A percentile compares a stretch with the other conserved stretches of the same genome.
Evolutionary conservation across 140 eudicot genomes (phyloP).

Genomic region (Anethum foeniculum): DNA sequence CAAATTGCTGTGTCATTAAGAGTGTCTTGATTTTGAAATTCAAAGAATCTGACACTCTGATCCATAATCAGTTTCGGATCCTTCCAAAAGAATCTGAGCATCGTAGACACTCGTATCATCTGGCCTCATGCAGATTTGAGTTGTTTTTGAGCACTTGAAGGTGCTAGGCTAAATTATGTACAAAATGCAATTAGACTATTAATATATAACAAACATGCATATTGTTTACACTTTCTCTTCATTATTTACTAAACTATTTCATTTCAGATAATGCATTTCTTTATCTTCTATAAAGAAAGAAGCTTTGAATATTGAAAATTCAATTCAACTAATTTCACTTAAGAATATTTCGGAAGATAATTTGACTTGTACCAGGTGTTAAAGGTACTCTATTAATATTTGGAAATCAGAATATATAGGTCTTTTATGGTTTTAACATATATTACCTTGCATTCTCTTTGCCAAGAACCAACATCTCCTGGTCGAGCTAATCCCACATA

Average conservation of each 20-base stretch:
- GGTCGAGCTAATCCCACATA: slow-evolving; percentile 69
- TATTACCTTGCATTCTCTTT: slow-evolving; percentile 57
- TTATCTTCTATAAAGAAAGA: background rate
- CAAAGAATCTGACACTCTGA: no score
- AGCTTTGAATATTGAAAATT: background rate
- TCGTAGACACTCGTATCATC: no score
- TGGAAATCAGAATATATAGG: background rate
- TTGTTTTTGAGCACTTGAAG: no score
- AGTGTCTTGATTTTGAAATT: no score
- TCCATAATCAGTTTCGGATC: no score
- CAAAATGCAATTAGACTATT: no score
- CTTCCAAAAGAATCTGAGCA: no score
- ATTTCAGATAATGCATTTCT: background rate
- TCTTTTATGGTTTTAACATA: background rate
- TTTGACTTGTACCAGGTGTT: background rate
- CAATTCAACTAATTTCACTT: background rate
- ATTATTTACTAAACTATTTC: background rate
- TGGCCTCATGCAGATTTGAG: no score
- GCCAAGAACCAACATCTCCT: slow-evolving; percentile 66
- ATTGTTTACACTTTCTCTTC: no score
- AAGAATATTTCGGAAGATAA: background rate
- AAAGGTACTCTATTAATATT: background rate
- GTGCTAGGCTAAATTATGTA: no score
- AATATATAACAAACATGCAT: no score
- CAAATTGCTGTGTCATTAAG: no score